Percentiles rank a stretch among this genome's conserved stretches.
phyloP scores from a whole-genome alignment of 1,284 basidiomycete genomes.

The Puccinia triticina region DNA sequence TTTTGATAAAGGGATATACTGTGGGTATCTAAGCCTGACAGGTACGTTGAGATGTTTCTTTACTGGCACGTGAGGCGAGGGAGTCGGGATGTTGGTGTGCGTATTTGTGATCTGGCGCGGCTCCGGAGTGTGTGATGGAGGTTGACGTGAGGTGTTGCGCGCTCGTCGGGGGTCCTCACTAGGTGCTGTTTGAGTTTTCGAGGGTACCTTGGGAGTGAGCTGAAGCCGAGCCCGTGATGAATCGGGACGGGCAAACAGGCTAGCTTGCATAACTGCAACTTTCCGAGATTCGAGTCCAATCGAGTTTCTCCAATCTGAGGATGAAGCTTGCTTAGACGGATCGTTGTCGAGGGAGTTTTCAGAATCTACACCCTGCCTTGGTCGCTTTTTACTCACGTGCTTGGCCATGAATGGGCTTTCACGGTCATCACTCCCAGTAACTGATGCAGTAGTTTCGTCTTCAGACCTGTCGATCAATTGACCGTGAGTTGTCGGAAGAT shows the following conservation, averaged over 20 bases:
- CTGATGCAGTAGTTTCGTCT: slow-evolving; percentile 44
- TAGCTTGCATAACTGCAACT: slow-evolving; percentile 52
- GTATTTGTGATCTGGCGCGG: background rate
- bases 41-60: slow-evolving; percentile 3
- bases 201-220: slow-evolving; percentile 11
- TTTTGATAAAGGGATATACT: slow-evolving; percentile 58
- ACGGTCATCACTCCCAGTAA: slow-evolving; percentile 47
- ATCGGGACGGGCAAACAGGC: slow-evolving; percentile 47
- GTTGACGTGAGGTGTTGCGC: background rate
- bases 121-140: background rate
- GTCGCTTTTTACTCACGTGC: slow-evolving; percentile 40
- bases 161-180: background rate
- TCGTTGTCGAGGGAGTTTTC: slow-evolving; percentile 10
- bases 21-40: slow-evolving; percentile 61
- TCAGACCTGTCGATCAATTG: slow-evolving; percentile 10
- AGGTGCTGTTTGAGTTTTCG: slow-evolving; percentile 13
- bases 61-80: background rate
- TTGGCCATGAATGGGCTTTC: slow-evolving; percentile 4
- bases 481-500: background rate
- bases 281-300: slow-evolving; percentile 48
- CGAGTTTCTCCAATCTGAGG: slow-evolving; percentile 34
- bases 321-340: slow-evolving; percentile 4
- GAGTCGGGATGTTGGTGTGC: slow-evolving; percentile 9
- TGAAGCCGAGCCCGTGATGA: slow-evolving; percentile 7
- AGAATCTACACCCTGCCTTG: slow-evolving; percentile 37